These are phyloP conservation scores for Carex parvula DNA, from an alignment of 176 grass and related monocot genomes.

Conservation along the genomic window DNA sequence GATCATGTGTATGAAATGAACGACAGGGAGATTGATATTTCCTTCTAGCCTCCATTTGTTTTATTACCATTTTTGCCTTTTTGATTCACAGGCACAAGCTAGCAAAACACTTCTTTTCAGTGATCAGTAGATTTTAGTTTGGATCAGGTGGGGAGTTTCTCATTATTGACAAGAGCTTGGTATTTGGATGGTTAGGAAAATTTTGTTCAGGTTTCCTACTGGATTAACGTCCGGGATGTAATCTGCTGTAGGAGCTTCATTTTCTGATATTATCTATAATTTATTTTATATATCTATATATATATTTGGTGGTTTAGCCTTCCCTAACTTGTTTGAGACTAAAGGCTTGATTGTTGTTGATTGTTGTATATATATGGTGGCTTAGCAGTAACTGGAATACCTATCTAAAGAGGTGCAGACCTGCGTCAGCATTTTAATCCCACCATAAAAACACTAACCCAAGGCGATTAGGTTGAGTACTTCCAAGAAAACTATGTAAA, in stretches of 20 bases:
- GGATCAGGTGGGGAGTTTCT: not conserved
- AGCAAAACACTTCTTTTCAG: not conserved
- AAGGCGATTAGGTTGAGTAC: no score
- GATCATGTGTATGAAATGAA: slow-evolving; percentile 92
- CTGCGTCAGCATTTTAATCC: no score
- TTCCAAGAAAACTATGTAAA: no score
- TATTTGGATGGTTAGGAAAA: slow-evolving; percentile 9
- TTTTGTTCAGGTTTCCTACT: slow-evolving; percentile 2
- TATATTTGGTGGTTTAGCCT: not conserved
- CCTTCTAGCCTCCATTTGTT: slow-evolving; percentile 43
- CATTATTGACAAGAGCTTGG: not conserved
- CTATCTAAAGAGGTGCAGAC: not conserved
- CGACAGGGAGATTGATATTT: slow-evolving; percentile 87
- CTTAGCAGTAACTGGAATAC: not conserved
- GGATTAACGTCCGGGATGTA: not conserved
- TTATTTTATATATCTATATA: not conserved
- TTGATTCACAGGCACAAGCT: not conserved
- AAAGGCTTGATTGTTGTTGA: no score
- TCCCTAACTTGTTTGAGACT: no score
- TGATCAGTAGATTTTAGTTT: not conserved
- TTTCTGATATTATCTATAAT: not conserved
- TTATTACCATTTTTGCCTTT: not conserved
- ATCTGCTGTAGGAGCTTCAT: not conserved
- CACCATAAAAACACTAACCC: no score
- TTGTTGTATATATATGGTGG: not conserved